These are phyloP conservation scores for Lactarius trivialis DNA, from an alignment of 768 basidiomycete species.

Conservation along the genomic window DNA sequence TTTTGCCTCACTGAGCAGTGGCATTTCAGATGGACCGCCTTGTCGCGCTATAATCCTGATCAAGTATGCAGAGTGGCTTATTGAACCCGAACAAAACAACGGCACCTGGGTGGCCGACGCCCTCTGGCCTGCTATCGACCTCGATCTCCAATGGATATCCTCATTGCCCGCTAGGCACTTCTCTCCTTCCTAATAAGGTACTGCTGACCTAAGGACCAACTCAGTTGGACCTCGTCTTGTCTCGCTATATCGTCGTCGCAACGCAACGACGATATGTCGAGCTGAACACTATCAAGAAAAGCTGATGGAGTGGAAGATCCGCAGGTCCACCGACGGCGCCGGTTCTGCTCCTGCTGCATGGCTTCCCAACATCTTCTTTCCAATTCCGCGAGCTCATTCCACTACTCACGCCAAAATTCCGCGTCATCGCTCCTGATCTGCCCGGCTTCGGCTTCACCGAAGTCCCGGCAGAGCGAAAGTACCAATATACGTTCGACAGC, in stretches of 20 bases:
- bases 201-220: too few species aligned
- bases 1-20: too few species aligned
- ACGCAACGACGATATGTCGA: too few species aligned
- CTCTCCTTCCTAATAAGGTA: too few species aligned
- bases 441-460: slow-evolving; percentile 47
- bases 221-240: too few species aligned
- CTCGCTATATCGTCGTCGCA: too few species aligned
- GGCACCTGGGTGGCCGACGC: background rate
- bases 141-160: slow-evolving; percentile 15
- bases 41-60: slow-evolving; percentile 7
- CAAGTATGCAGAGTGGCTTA: slow-evolving; percentile 16
- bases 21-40: slow-evolving; percentile 11
- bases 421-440: slow-evolving; percentile 44
- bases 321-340: slow-evolving; percentile 32
- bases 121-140: slow-evolving; percentile 15
- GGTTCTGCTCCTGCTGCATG: slow-evolving; percentile 42
- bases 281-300: slow-evolving; percentile 27
- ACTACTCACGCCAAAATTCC: slow-evolving; percentile 35
- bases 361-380: slow-evolving; percentile 43
- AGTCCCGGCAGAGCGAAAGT: slow-evolving; percentile 33
- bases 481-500: slow-evolving; percentile 38
- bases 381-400: slow-evolving; percentile 45
- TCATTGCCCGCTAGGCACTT: too few species aligned
- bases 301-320: slow-evolving; percentile 33
- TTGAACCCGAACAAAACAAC: too few species aligned